These are phyloP conservation scores for Asterochloris sp. DNA, from an alignment of 139 green algal genomes.

Conservation along the genomic window DNA sequence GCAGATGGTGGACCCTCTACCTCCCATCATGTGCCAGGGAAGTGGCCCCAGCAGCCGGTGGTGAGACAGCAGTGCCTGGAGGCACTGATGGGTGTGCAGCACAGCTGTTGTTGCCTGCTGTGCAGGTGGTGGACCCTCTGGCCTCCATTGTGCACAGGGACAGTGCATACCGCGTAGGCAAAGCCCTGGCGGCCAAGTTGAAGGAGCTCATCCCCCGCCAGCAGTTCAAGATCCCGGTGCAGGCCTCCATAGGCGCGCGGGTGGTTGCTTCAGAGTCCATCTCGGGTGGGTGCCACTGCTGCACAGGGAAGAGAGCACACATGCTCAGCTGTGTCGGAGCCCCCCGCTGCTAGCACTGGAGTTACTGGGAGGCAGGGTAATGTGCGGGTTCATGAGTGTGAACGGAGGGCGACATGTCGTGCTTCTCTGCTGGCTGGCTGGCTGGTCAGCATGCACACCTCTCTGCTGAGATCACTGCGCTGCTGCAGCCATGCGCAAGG, in stretches of 20 bases:
- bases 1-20: too few species aligned
- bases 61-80: too few species aligned
- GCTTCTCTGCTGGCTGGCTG: too few species aligned
- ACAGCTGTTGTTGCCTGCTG: too few species aligned
- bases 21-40: too few species aligned
- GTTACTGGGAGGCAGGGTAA: too few species aligned
- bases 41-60: too few species aligned
- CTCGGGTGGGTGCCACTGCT: slow-evolving; percentile 4
- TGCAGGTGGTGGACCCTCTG: slow-evolving; percentile 70
- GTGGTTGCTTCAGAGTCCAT: slow-evolving; percentile 76
- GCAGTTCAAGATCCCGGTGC: slow-evolving; percentile 81
- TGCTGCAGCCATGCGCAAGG: slow-evolving; percentile 81
- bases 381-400: too few species aligned
- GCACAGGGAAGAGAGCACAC: not conserved
- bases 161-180: slow-evolving; percentile 59
- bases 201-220: slow-evolving; percentile 95
- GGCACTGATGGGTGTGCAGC: too few species aligned
- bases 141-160: slow-evolving; percentile 82
- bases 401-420: too few species aligned
- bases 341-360: not conserved
- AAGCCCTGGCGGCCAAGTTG: slow-evolving; percentile 77
- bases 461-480: too few species aligned
- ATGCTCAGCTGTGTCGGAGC: not conserved
- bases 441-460: too few species aligned
- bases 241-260: slow-evolving; percentile 86